Evolutionary conservation across 83 land plant genomes (phyloP), one percentile per base, ranked within the genome.

Genomic region (Isoetes engelmannii): DNA sequence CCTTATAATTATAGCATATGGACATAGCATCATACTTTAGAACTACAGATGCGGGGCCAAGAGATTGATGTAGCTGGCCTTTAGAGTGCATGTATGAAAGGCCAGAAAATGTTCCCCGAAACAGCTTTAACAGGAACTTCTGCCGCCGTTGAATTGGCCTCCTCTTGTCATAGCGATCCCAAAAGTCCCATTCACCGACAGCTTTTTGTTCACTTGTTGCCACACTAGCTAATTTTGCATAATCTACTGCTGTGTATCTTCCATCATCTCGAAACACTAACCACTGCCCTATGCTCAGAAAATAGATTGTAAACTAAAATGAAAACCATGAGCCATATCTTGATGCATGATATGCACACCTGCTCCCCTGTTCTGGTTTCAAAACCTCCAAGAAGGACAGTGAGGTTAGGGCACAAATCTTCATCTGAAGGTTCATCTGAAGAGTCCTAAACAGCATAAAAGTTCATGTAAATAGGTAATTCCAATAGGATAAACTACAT

Each of bases 311-410:
- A 67, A 55, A 67, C 41, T 67, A 9, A 59, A 18, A 45, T 68
- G 57, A 59, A 47, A 28, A 28, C 37, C 37, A 28, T 28, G 37
- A 28, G 37, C 37, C 37, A 28, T 28, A 0, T 28, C 37, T 28
- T 28, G 37, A 28, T 28, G 9, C n/a, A 54, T 6, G 45, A 45
- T 19, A 56, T 17, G 44, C 42, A 45, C 48, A 89, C 96, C 92
- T 90, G 99, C 77, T 95, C 99, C 21, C 99, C 97, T 54, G 97
- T 86, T 63, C 70, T 82, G 70, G 99, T 95, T 67, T 95, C 86
- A 79, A 95, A 95, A 17, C 92, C 99, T 56, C 99, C 99, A 55
- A 91, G 68, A 19, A 95, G 87, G 65, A 76, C 47, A 56, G 75
- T 74, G 12, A 95, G 54, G 73, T 88, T 86, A 13, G 64, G 69